A percentile compares a stretch with the other conserved stretches of the same genome.
Conservation (phyloP, 306 rosid species). For the Corylus heterophylla region DNA sequence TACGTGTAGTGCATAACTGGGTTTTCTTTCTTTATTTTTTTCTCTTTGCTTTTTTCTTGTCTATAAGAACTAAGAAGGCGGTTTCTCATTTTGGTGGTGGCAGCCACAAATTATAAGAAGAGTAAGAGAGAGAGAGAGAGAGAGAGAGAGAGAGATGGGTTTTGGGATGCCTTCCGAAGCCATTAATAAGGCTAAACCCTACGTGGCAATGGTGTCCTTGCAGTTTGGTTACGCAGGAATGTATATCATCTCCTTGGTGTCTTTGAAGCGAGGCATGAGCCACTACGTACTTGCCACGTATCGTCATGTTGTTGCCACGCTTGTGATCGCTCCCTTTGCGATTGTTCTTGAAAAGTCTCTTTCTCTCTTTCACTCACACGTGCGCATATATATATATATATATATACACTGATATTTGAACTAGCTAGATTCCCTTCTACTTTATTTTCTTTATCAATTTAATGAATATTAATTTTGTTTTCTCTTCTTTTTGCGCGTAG, state of each 20-base stretch:
- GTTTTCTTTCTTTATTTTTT: slow-evolving; percentile 19
- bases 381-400: too few species aligned
- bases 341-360: slow-evolving; percentile 74
- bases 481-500: slow-evolving; percentile 34
- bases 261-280: slow-evolving; percentile 93
- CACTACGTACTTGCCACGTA: slow-evolving; percentile 83
- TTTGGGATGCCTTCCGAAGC: slow-evolving; percentile 20
- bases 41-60: slow-evolving; percentile 30
- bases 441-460: background rate
- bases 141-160: slow-evolving; percentile 38
- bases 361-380: background rate
- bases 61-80: slow-evolving; percentile 37
- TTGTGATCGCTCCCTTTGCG: slow-evolving; percentile 77
- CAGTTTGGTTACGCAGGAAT: slow-evolving; percentile 94
- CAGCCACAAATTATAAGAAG: slow-evolving; percentile 4
- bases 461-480: slow-evolving; percentile 10
- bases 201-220: slow-evolving; percentile 80
- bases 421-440: background rate
- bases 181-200: slow-evolving; percentile 59
- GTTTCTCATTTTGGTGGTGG: slow-evolving; percentile 24
- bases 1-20: slow-evolving; percentile 33
- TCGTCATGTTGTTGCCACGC: slow-evolving; percentile 76
- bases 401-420: background rate
- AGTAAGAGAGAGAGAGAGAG: slow-evolving; percentile 17
- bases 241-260: slow-evolving; percentile 86